Percentiles rank a stretch among this genome's conserved stretches.
Conservation (phyloP, 2,329 filamentous ascomycete species). For the Talaromyces sp. region DNA sequence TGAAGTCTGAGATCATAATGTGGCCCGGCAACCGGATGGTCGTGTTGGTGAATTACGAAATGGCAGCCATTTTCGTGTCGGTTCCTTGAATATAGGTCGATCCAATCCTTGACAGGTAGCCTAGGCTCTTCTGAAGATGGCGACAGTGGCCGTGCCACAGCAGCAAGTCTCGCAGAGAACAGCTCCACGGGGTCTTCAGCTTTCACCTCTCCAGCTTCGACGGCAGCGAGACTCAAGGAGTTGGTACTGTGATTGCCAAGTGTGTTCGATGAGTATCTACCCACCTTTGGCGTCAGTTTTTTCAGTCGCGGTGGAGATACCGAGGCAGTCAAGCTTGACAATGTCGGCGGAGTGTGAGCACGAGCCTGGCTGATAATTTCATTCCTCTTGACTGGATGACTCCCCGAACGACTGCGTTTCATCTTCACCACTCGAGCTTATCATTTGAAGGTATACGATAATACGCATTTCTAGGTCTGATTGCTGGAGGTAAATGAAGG, state of each 20-base stretch:
- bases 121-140: constrained; percentile 25
- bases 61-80: constrained; percentile 48
- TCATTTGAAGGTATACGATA: constrained; percentile 65
- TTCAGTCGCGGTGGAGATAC: constrained; percentile 29
- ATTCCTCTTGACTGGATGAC: neutral
- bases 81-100: constrained; percentile 48
- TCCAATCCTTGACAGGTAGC: constrained; percentile 43
- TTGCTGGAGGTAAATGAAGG: constrained; percentile 47
- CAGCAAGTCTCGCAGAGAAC: constrained; percentile 43
- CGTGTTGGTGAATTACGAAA: constrained; percentile 71
- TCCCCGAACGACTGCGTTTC: constrained; percentile 16
- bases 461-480: constrained; percentile 67
- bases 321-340: constrained; percentile 23
- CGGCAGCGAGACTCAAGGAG: constrained; percentile 37
- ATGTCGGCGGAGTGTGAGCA: constrained; percentile 2
- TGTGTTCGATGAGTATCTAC: neutral
- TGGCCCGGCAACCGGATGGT: constrained; percentile 65
- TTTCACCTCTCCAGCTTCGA: constrained; percentile 51
- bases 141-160: constrained; percentile 25
- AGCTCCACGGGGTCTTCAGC: constrained; percentile 50
- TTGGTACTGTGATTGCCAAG: neutral
- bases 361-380: neutral
- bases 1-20: constrained; percentile 69
- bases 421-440: constrained; percentile 55
- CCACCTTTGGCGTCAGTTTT: neutral